A percentile compares a stretch with the other conserved stretches of the same genome.
These are phyloP conservation scores for Pouteria glomerata DNA, from an alignment of 148 eudicot species.

Conservation along the genomic window DNA sequence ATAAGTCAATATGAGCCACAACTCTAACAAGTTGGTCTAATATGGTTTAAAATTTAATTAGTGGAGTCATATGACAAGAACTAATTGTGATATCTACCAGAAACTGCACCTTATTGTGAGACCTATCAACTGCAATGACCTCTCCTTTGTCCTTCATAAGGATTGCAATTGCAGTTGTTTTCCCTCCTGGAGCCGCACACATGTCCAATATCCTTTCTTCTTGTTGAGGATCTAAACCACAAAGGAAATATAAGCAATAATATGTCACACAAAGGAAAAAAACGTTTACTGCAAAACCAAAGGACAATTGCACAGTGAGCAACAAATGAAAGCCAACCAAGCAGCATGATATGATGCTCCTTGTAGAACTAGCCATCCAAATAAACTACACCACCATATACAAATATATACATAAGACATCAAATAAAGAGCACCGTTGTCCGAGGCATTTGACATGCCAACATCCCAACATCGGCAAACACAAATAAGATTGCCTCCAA, in stretches of 20 bases:
- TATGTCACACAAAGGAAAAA: background rate
- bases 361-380: background rate
- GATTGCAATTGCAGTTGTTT: conserved; percentile 95
- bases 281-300: background rate
- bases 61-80: conserved; percentile 4
- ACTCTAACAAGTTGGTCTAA: background rate
- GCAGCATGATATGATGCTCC: background rate
- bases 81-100: background rate
- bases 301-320: background rate
- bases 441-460: background rate
- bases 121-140: conserved; percentile 82
- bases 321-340: background rate
- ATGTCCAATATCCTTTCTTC: conserved; percentile 85
- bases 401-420: background rate
- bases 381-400: background rate
- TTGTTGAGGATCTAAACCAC: conserved; percentile 58
- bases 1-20: too few relatives aligned
- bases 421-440: background rate
- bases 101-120: conserved; percentile 80
- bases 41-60: background rate
- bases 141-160: conserved; percentile 88
- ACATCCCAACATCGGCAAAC: conserved; percentile 1
- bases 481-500: background rate
- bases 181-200: conserved; percentile 99
- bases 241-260: background rate